These are phyloP conservation scores for Forsythia suspensa DNA, from an alignment of 257 asterid species.

Conservation along the genomic window DNA sequence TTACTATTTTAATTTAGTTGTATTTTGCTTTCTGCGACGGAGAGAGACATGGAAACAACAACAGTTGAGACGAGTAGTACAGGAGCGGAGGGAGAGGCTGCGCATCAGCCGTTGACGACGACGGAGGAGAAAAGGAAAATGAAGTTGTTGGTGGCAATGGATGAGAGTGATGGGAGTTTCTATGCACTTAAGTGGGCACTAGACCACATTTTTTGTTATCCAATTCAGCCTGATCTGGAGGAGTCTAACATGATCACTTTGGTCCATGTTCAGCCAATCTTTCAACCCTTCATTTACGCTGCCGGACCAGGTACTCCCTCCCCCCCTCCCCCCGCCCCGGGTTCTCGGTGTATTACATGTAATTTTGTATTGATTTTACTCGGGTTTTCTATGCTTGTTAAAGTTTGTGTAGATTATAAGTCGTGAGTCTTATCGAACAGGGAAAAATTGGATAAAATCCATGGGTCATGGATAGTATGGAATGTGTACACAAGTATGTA, in stretches of 20 bases:
- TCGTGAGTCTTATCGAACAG: too few species aligned
- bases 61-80: slow-evolving; percentile 17
- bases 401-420: too few species aligned
- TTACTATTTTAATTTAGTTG: too few species aligned
- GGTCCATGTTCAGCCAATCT: slow-evolving; percentile 50
- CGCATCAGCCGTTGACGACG: slow-evolving; percentile 10
- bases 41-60: neutral
- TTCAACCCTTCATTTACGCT: slow-evolving; percentile 56
- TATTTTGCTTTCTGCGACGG: neutral
- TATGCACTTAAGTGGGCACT: slow-evolving; percentile 65
- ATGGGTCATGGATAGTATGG: too few species aligned
- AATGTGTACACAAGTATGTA: too few species aligned
- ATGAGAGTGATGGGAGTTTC: slow-evolving; percentile 64
- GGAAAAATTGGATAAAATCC: too few species aligned
- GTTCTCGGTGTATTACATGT: too few species aligned
- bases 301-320: slow-evolving; percentile 53
- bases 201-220: slow-evolving; percentile 32
- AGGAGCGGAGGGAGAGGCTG: slow-evolving; percentile 16
- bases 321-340: too few species aligned
- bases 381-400: too few species aligned
- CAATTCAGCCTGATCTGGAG: slow-evolving; percentile 4
- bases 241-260: slow-evolving; percentile 31
- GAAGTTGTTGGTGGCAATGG: slow-evolving; percentile 58
- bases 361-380: too few species aligned
- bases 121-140: slow-evolving; percentile 20